Evolutionary conservation across 176 grass and related monocot species (phyloP), one percentile per base, ranked within the genome.

Genomic region (Oryza meridionalis): DNA sequence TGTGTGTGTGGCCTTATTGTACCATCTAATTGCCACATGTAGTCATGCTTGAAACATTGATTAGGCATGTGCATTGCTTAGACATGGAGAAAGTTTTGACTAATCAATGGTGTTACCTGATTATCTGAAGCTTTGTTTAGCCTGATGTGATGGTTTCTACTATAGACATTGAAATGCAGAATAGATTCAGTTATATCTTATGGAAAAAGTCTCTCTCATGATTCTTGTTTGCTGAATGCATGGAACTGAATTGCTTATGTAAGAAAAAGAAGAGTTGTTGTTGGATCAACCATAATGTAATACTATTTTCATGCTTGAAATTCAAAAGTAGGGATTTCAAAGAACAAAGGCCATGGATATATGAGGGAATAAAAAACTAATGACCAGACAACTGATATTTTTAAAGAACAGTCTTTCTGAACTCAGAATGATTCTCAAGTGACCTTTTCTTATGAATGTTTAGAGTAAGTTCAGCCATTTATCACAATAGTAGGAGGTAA

Each of bases 381-480:
- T 67, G 26, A 67, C 40, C 29, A 17, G 32, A n/a, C 11, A 35
- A 35, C 33, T 35, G 33, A 35, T 35, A 35, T 35, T 77, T 69
- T 45, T 15, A 50, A 84, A 38, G 4, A 40, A 27, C 58, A 61
- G n/a, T 26, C 44, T 17, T 74, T 65, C 17, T 63, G 11, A 59
- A 16, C 51, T 76, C 9, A 69, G n/a, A 68, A 8, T 85, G 7
- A 76, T 72, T 78, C 4, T 70, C 8, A 38, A 0, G 40, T 58
- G 53, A 58, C 25, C 35, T 77, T 85, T 50, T 85, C 11, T 61
- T 78, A 33, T 25, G 11, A 61, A 46, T 59, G 10, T 77, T 31
- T 47, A 78, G 8, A 78, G 58, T 62, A 62, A 22, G 10, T 46
- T 65, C 40, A 67, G 43, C 21, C 44, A 15, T 33, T 79, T 26